A percentile compares a stretch with the other conserved stretches of the same genome.
These are phyloP conservation scores for Sporothrix curviconia DNA, from an alignment of 2,329 filamentous ascomycete genomes.

Conservation along the genomic window DNA sequence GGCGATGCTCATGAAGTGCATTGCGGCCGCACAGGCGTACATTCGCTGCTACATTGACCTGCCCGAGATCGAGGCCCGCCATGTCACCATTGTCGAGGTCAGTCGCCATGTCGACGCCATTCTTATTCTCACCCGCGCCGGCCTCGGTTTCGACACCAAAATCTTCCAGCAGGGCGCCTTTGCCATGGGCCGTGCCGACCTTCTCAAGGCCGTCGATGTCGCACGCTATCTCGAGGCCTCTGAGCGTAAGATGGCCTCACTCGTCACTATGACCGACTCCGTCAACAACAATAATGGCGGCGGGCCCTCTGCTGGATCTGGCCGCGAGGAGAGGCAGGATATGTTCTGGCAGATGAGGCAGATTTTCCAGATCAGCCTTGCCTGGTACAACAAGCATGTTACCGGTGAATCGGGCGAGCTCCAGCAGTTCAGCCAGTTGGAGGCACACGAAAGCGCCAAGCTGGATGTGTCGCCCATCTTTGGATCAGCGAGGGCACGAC, in stretches of 20 bases:
- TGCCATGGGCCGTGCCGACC: background rate
- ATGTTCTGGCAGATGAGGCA: slow-evolving; percentile 18
- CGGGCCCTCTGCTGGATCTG: background rate
- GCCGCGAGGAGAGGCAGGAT: slow-evolving; percentile 9
- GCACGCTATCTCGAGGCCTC: slow-evolving; percentile 15
- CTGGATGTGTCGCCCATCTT: slow-evolving; percentile 9
- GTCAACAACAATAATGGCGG: background rate
- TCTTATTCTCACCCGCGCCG: slow-evolving; percentile 16
- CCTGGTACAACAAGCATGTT: slow-evolving; percentile 16
- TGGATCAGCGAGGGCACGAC: slow-evolving; percentile 8
- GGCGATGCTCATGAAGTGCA: slow-evolving; percentile 17
- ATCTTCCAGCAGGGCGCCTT: slow-evolving; percentile 7
- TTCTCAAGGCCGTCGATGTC: slow-evolving; percentile 14
- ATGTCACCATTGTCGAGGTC: slow-evolving; percentile 17
- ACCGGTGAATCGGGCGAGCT: background rate
- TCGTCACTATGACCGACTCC: slow-evolving; percentile 2
- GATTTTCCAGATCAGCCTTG: slow-evolving; percentile 13
- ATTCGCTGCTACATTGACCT: slow-evolving; percentile 17
- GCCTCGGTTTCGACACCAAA: slow-evolving; percentile 12
- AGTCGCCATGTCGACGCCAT: slow-evolving; percentile 20
- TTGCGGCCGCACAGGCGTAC: slow-evolving; percentile 18
- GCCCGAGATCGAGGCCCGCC: slow-evolving; percentile 8
- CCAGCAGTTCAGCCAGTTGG: background rate
- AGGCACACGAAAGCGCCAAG: background rate
- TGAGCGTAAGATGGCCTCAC: slow-evolving; percentile 13